Conservation (phyloP, 768 basidiomycete genomes). For the Clitopilus hobsonii region DNA sequence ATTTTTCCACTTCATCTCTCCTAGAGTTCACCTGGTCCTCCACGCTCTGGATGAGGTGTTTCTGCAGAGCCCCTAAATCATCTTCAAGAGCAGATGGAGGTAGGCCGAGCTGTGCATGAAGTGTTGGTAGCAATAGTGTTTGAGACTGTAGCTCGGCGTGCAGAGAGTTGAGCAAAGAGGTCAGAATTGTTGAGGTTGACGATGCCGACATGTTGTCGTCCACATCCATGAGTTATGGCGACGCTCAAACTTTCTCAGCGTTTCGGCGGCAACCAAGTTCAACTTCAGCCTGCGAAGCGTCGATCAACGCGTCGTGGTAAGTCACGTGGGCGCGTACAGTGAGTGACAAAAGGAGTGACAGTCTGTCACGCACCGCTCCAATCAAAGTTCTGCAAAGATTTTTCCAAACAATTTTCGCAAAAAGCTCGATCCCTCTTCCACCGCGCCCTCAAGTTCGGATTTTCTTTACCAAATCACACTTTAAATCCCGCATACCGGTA, state of each 20-base stretch:
- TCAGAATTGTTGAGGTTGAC: conserved; percentile 37
- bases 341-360: not conserved
- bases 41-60: conserved; percentile 71
- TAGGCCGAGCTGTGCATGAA: conserved; percentile 82
- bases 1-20: conserved; percentile 72
- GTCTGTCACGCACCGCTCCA: not conserved
- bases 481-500: too few species aligned
- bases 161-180: conserved; percentile 68
- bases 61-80: conserved; percentile 70
- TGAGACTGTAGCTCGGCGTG: conserved; percentile 78
- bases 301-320: not conserved
- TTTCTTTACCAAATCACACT: too few species aligned
- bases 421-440: too few species aligned
- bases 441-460: too few species aligned
- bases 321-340: not conserved
- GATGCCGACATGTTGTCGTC: conserved; percentile 1
- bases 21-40: conserved; percentile 67
- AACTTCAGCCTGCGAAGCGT: not conserved
- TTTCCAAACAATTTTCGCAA: too few species aligned
- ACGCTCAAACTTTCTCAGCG: not conserved
- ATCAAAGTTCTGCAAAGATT: not conserved
- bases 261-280: not conserved
- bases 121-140: conserved; percentile 73
- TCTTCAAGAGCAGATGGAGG: conserved; percentile 76
- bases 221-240: not conserved